Conservation (phyloP, 2,329 filamentous ascomycete species). For the Colletotrichum destructivum region DNA sequence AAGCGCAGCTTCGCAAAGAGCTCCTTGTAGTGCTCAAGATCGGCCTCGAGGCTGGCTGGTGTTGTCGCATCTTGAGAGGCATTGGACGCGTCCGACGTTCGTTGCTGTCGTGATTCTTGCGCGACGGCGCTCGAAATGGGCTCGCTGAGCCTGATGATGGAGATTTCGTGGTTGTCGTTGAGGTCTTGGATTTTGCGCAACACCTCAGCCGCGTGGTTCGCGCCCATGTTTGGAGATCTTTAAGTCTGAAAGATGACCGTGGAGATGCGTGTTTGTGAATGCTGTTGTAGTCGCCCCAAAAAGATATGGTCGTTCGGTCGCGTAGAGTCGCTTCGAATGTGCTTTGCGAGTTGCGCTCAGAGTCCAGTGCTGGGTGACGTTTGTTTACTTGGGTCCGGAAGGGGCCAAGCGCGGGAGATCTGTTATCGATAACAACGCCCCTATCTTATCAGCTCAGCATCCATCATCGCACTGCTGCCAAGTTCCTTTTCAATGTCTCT, state of each 20-base stretch:
- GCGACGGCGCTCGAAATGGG: conserved; percentile 73
- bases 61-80: conserved; percentile 76
- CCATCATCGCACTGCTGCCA: conserved; percentile 13
- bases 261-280: background rate
- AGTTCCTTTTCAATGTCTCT: conserved; percentile 15
- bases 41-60: conserved; percentile 84
- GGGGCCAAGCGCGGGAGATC: conserved; percentile 42
- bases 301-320: background rate
- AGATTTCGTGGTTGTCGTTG: conserved; percentile 73
- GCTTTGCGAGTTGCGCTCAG: background rate
- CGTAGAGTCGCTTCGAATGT: background rate
- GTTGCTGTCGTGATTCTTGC: conserved; percentile 60
- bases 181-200: conserved; percentile 67
- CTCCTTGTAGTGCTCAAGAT: conserved; percentile 92
- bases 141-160: conserved; percentile 83
- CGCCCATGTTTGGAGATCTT: conserved; percentile 48
- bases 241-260: background rate
- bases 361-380: conserved; percentile 15
- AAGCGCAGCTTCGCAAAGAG: conserved; percentile 97
- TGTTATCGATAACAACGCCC: conserved; percentile 11
- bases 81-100: conserved; percentile 81
- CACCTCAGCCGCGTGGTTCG: conserved; percentile 55
- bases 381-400: conserved; percentile 60
- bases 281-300: background rate
- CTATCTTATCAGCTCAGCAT: conserved; percentile 5